Conservation (phyloP, 108 stramenopile genomes). For the Mayamaea pseudoterrestris region DNA sequence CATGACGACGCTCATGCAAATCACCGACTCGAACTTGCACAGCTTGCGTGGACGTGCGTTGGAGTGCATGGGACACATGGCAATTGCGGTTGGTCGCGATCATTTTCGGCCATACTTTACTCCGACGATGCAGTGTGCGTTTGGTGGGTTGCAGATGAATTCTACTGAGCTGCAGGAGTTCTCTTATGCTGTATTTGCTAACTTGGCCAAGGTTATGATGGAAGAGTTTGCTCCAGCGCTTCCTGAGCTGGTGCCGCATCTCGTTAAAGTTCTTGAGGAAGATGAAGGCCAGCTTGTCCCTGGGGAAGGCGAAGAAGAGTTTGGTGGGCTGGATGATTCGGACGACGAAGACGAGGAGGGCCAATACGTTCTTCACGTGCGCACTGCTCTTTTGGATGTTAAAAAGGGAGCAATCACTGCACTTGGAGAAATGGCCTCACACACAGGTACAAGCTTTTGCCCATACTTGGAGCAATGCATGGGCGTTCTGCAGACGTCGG, state of each 20-base stretch:
- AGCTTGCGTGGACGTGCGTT: conserved; percentile 88
- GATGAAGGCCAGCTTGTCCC: conserved; percentile 75
- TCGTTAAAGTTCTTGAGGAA: conserved; percentile 66
- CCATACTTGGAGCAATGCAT: conserved; percentile 72
- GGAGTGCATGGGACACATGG: conserved; percentile 99
- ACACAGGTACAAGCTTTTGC: conserved; percentile 77
- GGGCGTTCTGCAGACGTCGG: conserved; percentile 62
- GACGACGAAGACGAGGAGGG: conserved; percentile 85
- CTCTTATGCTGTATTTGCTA: conserved; percentile 93
- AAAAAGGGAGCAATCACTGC: conserved; percentile 96
- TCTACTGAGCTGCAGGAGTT: conserved; percentile 91
- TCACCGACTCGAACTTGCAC: conserved; percentile 68
- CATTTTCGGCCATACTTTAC: conserved; percentile 90
- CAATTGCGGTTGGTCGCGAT: conserved; percentile 90
- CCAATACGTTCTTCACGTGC: conserved; percentile 69
- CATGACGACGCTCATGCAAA: conserved; percentile 72
- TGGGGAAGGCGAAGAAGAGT: conserved; percentile 47
- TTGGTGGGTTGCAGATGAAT: conserved; percentile 74
- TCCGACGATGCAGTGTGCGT: conserved; percentile 81
- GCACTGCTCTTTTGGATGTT: conserved; percentile 87
- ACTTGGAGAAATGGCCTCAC: conserved; percentile 88
- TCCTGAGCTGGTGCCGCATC: conserved; percentile 83
- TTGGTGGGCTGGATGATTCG: conserved; percentile 62
- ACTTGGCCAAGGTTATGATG: conserved; percentile 92
- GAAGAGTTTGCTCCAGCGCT: conserved; percentile 88